phyloP scores from a whole-genome alignment of 495 filamentous ascomycete genomes.

The Elasticomyces elasticus region DNA sequence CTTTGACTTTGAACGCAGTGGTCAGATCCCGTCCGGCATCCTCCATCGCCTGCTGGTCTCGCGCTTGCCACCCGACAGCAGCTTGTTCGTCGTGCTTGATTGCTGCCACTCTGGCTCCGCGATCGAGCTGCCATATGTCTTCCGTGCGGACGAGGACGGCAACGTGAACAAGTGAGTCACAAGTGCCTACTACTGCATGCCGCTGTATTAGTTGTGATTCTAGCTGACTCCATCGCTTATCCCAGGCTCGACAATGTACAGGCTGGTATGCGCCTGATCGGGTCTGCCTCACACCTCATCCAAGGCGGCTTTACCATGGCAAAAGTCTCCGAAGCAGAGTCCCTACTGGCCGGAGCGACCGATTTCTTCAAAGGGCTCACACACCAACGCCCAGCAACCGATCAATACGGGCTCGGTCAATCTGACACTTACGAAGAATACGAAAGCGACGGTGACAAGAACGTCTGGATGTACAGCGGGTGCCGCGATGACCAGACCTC shows the following conservation, averaged over 20 bases:
- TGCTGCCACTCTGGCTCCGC: slow-evolving; percentile 56
- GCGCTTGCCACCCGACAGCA: slow-evolving; percentile 39
- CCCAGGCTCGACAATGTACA: slow-evolving; percentile 49
- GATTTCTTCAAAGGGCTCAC: slow-evolving; percentile 45
- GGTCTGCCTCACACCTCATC: slow-evolving; percentile 39
- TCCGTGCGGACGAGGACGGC: slow-evolving; percentile 40
- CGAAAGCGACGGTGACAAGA: slow-evolving; percentile 40
- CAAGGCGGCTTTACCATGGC: slow-evolving; percentile 43
- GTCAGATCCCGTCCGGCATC: slow-evolving; percentile 44
- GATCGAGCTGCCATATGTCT: slow-evolving; percentile 50
- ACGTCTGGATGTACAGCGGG: slow-evolving; percentile 52
- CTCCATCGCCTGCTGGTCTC: slow-evolving; percentile 46
- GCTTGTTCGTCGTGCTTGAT: slow-evolving; percentile 50
- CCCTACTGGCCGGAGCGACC: slow-evolving; percentile 44
- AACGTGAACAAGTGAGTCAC: slow-evolving; percentile 45
- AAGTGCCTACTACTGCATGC: too few species aligned
- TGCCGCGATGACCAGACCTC: slow-evolving; percentile 52
- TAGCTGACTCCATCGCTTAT: too few species aligned
- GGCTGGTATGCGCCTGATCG: slow-evolving; percentile 39
- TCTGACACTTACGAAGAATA: slow-evolving; percentile 45
- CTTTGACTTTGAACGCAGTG: slow-evolving; percentile 41
- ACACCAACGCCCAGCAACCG: slow-evolving; percentile 33
- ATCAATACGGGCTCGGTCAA: slow-evolving; percentile 42
- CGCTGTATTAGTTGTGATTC: too few species aligned
- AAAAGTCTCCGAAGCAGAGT: slow-evolving; percentile 43